These are phyloP conservation scores for Yamadazyma atlantica DNA, from an alignment of 1,139 yeast genomes.

Conservation along the genomic window DNA sequence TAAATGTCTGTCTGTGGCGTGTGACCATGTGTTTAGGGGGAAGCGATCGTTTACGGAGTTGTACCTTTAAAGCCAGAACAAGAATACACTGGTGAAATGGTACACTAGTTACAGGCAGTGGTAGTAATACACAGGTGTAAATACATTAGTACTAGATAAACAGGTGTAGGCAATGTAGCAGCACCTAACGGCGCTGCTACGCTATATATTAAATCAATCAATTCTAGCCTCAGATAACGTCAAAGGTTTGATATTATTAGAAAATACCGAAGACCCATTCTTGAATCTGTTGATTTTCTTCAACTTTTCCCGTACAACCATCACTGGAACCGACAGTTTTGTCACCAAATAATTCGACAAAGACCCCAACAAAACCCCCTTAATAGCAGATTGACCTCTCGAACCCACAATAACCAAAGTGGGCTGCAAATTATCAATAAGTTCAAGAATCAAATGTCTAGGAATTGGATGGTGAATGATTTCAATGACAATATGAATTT, in stretches of 20 bases:
- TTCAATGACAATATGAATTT: constrained; percentile 73
- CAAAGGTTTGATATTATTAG: constrained; percentile 50
- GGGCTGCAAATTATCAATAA: constrained; percentile 81
- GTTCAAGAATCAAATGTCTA: constrained; percentile 77
- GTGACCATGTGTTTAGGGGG: constrained; percentile 36
- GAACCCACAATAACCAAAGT: constrained; percentile 82
- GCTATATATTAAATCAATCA: no score
- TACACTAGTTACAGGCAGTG: background rate
- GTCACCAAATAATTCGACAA: constrained; percentile 76
- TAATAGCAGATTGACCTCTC: constrained; percentile 71
- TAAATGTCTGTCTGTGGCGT: constrained; percentile 44
- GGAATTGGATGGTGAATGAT: constrained; percentile 86
- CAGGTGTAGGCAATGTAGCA: no score
- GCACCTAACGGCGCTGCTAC: no score
- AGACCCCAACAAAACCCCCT: constrained; percentile 75
- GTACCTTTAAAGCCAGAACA: no score
- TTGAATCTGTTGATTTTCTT: constrained; percentile 69
- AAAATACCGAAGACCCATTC: constrained; percentile 45
- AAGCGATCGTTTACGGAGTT: constrained; percentile 37
- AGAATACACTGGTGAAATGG: no score
- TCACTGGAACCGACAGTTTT: constrained; percentile 79
- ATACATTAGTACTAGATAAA: background rate
- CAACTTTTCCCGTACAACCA: constrained; percentile 84
- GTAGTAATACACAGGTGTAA: background rate
- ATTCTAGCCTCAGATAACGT: constrained; percentile 51